Evolutionary conservation across 2,329 filamentous ascomycete species (phyloP).

Genomic region (Ceratocystis papillata): DNA sequence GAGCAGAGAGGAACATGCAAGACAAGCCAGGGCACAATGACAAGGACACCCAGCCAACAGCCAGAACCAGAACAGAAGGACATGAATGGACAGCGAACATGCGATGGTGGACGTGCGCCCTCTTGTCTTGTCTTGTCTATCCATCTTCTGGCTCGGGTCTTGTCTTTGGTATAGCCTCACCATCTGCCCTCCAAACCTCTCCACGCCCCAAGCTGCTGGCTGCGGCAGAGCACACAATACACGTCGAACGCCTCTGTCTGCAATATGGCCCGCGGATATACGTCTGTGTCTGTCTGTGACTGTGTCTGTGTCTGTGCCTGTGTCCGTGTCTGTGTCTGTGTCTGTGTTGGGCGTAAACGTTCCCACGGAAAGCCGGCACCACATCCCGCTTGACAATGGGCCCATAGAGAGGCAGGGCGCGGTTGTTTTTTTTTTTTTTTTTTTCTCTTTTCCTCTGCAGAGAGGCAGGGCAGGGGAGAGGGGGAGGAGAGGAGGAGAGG

Average conservation of each 20-base stretch:
- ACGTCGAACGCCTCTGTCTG: not conserved
- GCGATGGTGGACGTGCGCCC: too few relatives aligned
- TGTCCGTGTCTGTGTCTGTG: not conserved
- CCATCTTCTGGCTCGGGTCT: too few relatives aligned
- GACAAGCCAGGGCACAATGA: not conserved
- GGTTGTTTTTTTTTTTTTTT: conserved; percentile 1
- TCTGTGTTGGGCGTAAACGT: not conserved
- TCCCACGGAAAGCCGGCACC: conserved; percentile 8
- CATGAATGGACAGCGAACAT: too few relatives aligned
- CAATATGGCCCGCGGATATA: not conserved
- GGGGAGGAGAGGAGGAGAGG: too few relatives aligned
- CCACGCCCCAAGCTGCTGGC: not conserved
- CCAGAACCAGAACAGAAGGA: too few relatives aligned
- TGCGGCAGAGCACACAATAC: not conserved
- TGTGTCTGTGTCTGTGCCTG: not conserved
- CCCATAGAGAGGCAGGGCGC: not conserved
- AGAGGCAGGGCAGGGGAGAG: too few relatives aligned
- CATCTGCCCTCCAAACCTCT: too few relatives aligned
- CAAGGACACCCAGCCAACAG: too few relatives aligned
- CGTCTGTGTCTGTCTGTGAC: not conserved
- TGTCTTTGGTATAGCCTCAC: too few relatives aligned
- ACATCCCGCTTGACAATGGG: conserved; percentile 1
- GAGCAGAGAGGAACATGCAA: not conserved
- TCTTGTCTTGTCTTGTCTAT: too few relatives aligned
- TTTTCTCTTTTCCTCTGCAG: not conserved